These are phyloP conservation scores for Pichia sp. DNA, from an alignment of 1,139 yeast species.

Conservation along the genomic window DNA sequence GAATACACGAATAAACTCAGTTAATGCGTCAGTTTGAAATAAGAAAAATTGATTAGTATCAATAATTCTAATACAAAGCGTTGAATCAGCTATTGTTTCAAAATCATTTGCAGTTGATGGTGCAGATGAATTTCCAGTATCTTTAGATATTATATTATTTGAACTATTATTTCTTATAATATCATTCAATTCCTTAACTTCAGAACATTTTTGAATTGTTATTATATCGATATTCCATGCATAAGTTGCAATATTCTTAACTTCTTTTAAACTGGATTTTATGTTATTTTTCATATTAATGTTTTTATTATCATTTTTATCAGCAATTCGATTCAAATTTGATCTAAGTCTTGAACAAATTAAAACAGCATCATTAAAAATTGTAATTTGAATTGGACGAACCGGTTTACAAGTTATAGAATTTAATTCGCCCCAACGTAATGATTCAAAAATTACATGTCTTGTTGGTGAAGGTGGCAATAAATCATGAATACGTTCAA, in stretches of 20 bases:
- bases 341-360: conserved; percentile 59
- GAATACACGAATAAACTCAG: conserved; percentile 52
- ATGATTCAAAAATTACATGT: conserved; percentile 41
- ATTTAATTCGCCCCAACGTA: conserved; percentile 80
- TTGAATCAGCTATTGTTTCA: conserved; percentile 27
- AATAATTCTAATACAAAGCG: conserved; percentile 42
- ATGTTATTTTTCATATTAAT: no score
- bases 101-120: neutral
- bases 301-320: no score
- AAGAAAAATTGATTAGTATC: conserved; percentile 43
- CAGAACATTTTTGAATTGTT: conserved; percentile 11
- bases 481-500: conserved; percentile 84
- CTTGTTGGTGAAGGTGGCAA: conserved; percentile 75
- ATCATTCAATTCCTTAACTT: conserved; percentile 7
- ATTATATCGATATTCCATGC: conserved; percentile 43
- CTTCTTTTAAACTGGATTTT: conserved; percentile 26
- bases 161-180: neutral
- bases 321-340: no score
- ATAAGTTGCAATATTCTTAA: conserved; percentile 55
- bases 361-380: conserved; percentile 71
- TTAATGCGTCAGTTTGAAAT: conserved; percentile 59
- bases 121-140: neutral
- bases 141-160: neutral
- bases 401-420: conserved; percentile 67
- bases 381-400: conserved; percentile 68